A percentile compares a stretch with the other conserved stretches of the same genome.
phyloP scores from a whole-genome alignment of 106 monocot species.

The Phalaenopsis aphrodite region DNA sequence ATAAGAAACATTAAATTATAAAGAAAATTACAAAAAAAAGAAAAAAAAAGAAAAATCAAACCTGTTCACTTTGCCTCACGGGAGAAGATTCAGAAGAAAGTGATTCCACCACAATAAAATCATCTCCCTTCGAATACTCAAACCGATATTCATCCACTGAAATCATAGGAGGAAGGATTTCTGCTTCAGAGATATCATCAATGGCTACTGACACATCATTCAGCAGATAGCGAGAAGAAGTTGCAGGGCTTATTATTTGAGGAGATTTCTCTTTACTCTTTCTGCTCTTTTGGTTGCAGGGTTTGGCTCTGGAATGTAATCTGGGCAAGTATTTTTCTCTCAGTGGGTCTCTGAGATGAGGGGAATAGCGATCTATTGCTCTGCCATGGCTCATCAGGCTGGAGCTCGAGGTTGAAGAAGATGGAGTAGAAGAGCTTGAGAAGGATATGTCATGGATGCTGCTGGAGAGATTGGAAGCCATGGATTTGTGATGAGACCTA shows the following conservation, averaged over 20 bases:
- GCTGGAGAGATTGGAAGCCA: neutral
- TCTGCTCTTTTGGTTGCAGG: neutral
- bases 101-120: neutral
- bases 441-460: neutral
- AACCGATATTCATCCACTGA: neutral
- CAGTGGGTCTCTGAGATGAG: constrained; percentile 14
- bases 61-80: neutral
- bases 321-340: constrained; percentile 10
- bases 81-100: constrained; percentile 6
- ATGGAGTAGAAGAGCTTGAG: neutral
- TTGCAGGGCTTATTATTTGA: constrained; percentile 11
- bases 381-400: constrained; percentile 5
- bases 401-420: neutral
- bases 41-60: neutral
- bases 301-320: neutral
- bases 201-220: neutral
- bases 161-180: neutral
- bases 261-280: neutral
- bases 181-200: neutral
- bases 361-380: constrained; percentile 13
- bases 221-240: constrained; percentile 12
- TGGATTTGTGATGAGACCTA: neutral
- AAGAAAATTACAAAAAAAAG: too few species aligned
- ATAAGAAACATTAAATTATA: too few species aligned
- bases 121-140: neutral